Evolutionary conservation across 805 yeast species (phyloP).

Genomic region (Metschnikowia orientalis): DNA sequence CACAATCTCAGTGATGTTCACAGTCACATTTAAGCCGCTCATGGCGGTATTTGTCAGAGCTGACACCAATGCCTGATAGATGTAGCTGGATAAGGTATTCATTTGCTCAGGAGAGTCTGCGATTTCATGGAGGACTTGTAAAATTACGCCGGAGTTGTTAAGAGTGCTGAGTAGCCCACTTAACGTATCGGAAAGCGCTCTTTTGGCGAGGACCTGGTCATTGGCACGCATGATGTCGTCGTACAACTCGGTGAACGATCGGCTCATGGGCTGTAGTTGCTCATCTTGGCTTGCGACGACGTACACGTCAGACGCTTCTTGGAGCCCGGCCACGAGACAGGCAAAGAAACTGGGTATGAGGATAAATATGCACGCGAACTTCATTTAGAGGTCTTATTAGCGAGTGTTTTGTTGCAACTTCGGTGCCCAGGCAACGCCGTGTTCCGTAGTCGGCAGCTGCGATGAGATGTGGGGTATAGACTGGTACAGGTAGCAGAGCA

Average conservation of each 20-base stretch:
- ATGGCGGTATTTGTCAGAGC: slow-evolving; percentile 11
- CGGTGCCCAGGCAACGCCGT: no score
- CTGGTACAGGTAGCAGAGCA: no score
- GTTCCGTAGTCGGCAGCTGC: no score
- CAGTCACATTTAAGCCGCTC: slow-evolving; percentile 17
- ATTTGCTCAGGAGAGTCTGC: slow-evolving; percentile 29
- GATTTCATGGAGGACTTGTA: slow-evolving; percentile 24
- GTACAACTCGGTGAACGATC: slow-evolving; percentile 9
- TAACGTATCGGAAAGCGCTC: slow-evolving; percentile 12
- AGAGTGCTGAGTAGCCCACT: slow-evolving; percentile 17
- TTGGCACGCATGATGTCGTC: slow-evolving; percentile 3
- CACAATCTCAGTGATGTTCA: slow-evolving; percentile 24
- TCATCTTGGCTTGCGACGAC: slow-evolving; percentile 1
- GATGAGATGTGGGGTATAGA: no score
- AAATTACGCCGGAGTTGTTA: slow-evolving; percentile 24
- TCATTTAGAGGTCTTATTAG: no score
- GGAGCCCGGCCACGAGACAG: slow-evolving; percentile 6
- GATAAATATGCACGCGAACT: slow-evolving; percentile 2
- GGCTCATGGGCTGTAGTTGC: slow-evolving; percentile 12
- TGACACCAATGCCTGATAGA: slow-evolving; percentile 14
- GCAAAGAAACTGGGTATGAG: slow-evolving; percentile 7
- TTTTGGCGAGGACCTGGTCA: slow-evolving; percentile 1
- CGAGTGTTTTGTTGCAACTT: no score
- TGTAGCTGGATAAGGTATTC: slow-evolving; percentile 24
- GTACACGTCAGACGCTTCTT: slow-evolving; percentile 5